A percentile compares a stretch with the other conserved stretches of the same genome.
Evolutionary conservation across 2,329 filamentous ascomycete genomes (phyloP).

Genomic region (Curvularia eragrostidis): DNA sequence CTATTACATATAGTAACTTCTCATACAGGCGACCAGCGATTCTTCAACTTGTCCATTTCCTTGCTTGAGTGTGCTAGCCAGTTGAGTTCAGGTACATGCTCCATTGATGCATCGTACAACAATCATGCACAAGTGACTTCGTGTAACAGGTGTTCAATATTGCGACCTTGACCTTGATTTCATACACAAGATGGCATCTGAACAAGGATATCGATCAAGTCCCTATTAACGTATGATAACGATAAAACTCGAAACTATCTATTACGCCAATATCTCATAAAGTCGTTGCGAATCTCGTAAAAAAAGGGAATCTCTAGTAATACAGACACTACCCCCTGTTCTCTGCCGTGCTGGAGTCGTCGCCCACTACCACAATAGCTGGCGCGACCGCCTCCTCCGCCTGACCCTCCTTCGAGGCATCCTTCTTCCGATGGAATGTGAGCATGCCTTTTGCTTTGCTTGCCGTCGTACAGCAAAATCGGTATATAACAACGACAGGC

Average conservation of each 20-base stretch:
- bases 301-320: background rate
- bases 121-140: no score
- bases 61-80: no score
- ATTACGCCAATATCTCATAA: background rate
- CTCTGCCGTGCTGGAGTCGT: slow-evolving; percentile 11
- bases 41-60: no score
- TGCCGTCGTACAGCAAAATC: slow-evolving; percentile 17
- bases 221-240: background rate
- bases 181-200: no score
- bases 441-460: slow-evolving; percentile 26
- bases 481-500: slow-evolving; percentile 34
- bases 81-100: no score
- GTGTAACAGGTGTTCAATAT: no score
- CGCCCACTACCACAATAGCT: slow-evolving; percentile 25
- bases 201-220: background rate
- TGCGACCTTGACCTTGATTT: no score
- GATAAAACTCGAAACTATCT: background rate
- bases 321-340: slow-evolving; percentile 5
- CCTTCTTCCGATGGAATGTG: slow-evolving; percentile 20
- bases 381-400: slow-evolving; percentile 26
- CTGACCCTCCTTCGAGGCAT: slow-evolving; percentile 23
- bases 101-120: no score
- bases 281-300: background rate
- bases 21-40: no score
- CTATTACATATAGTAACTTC: no score